Evolutionary conservation across 768 basidiomycete genomes (phyloP), one percentile per base, ranked within the genome.

Genomic region (Mycena rebaudengoi): DNA sequence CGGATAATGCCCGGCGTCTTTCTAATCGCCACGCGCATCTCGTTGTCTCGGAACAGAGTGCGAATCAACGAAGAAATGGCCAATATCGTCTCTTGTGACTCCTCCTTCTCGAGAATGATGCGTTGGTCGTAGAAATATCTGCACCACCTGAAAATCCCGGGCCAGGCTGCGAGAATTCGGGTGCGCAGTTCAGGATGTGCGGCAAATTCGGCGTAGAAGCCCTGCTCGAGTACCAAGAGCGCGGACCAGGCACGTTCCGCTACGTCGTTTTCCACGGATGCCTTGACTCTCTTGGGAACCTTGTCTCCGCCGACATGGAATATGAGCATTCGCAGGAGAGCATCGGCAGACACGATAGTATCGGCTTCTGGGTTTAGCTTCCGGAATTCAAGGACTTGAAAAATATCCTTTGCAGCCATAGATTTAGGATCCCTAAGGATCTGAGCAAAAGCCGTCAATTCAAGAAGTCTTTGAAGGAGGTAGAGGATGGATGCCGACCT

Each of bases 121-220:
- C 62, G 62, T 21, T 56, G 62, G 21, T 23, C 37, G 54, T 56
- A 56, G 13, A 63, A 44, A 39, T 56, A 63, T 29, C 32, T 13
- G 51, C 58, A 60, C 51, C 57, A 60, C 29, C 39, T 26, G 58
- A 65, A 60, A 5, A 65, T 28, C 0, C 51, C 51, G 5, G 51
- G 50, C 64, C 58, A 65, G 3, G 58, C 58, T 7, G 58, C 21
- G 13, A 60, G 25, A 20, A 65, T 35, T 2, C 48, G 43, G 13
- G 43, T 16, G 33, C 64, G 51, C 5, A 54, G 23, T n/a, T 37
- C 44, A 26, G 51, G 64, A 30, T 48, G 8, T 1, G 39, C 4
- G 10, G 35, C 11, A 16, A 59, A 64, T 18, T 57, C 37, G 2
- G 45, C 21, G 10, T 18, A 18, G 11, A 54, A 63, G 14, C 37